Conservation (phyloP, 1,284 basidiomycete species). For the Boletus smithii region DNA sequence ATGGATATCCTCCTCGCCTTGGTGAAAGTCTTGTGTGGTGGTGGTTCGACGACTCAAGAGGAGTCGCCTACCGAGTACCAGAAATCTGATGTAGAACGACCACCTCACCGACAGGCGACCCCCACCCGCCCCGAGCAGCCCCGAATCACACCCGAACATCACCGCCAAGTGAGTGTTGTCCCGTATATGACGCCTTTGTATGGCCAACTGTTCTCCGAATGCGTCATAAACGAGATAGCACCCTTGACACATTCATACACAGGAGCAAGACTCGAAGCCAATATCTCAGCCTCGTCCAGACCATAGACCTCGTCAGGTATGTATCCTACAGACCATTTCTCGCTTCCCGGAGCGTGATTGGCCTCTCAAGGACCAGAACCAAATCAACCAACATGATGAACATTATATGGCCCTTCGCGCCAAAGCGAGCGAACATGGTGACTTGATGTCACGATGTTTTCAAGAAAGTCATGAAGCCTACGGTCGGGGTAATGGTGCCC, state of each 20-base stretch:
- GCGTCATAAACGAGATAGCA: constrained; percentile 5
- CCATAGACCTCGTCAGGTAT: constrained; percentile 18
- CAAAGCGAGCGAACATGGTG: constrained; percentile 71
- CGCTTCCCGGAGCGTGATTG: not conserved
- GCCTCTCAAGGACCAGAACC: constrained; percentile 51
- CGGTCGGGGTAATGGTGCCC: constrained; percentile 65
- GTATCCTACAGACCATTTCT: not conserved
- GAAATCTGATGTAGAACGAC: constrained; percentile 10
- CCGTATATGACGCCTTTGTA: not conserved
- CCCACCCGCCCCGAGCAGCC: constrained; percentile 5
- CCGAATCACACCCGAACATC: constrained; percentile 1
- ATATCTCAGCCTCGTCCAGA: constrained; percentile 11
- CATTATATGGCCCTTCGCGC: constrained; percentile 69
- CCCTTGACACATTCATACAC: constrained; percentile 1
- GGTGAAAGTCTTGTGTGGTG: constrained; percentile 25
- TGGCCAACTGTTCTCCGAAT: not conserved
- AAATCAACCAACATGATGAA: constrained; percentile 65
- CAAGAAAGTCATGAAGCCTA: constrained; percentile 70
- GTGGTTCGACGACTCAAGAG: constrained; percentile 20
- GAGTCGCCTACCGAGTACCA: constrained; percentile 8
- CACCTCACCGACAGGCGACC: constrained; percentile 9
- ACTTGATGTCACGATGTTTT: constrained; percentile 69
- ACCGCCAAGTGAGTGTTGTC: constrained; percentile 17
- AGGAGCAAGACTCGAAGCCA: constrained; percentile 23
- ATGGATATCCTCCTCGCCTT: constrained; percentile 28